Base-by-base conservation (phyloP, 495 filamentous ascomycete genomes). In the Pyrenula aspistea region DNA sequence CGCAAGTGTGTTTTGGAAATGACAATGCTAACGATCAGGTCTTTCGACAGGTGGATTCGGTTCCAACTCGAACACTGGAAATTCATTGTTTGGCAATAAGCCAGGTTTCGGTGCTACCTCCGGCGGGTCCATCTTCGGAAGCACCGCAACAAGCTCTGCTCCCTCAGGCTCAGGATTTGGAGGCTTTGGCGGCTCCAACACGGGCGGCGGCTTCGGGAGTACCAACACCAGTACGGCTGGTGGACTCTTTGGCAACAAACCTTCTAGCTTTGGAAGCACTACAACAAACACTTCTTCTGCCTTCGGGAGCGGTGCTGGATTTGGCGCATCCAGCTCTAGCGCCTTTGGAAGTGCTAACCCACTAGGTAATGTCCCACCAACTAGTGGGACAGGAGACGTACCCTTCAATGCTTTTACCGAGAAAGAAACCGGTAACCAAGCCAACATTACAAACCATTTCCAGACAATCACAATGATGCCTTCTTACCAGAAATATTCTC, bases 381-480 rank as follows among this genome's bases (percentile, higher is more conserved):
- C 77, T 58, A 73, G 82, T 52, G 81, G 93, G 53, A 98, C 94
- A 4, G 89, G 80, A 19, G 74, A 71, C 59, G 80, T 84, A 21
- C 83, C 85, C 4, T 98, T 96, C 71, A 73, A 77, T 51, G 71
- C 89, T 0, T 79, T 78, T 47, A 74, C 76, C n/a, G 93, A 98
- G 70, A 97, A 96, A 65, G 94, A 98, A 61, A 74, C 72, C 53
- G 68, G 68, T 56, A 67, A 58, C 22, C 55, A 51, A n/a, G 72
- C 72, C 2, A 79, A 65, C 25, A 73, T 76, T 49, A 85, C 75
- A 54, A 88, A 86, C 64, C 78, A 86, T 22, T 98, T 83, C 65
- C 92, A 97, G 67, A 95, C 85, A 61, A 86, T 98, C 59, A 80
- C 82, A 12, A 94, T 95, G 61, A 85, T 87, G 77, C 83, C 83